Percentiles rank a stretch among this genome's conserved stretches.
Conservation (phyloP, 495 filamentous ascomycete genomes). For the Viridothelium virens region DNA sequence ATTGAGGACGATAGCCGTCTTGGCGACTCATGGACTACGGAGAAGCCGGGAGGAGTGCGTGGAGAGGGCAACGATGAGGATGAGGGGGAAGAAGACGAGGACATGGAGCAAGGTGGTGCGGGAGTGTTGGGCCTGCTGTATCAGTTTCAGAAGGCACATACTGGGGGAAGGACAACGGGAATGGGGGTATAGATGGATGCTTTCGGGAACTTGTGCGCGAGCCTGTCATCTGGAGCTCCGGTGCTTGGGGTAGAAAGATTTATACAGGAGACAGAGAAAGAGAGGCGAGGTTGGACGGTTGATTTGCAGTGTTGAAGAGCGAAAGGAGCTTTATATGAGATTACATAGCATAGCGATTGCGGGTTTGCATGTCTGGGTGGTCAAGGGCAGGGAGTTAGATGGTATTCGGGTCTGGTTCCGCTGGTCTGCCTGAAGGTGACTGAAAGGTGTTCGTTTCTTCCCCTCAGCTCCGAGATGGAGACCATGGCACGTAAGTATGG, state of each 20-base stretch:
- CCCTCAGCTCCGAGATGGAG: no score
- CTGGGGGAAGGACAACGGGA: slow-evolving; percentile 45
- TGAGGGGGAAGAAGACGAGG: slow-evolving; percentile 35
- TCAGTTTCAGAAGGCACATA: slow-evolving; percentile 81
- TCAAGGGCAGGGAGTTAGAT: no score
- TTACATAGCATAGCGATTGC: no score
- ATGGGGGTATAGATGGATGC: slow-evolving; percentile 18
- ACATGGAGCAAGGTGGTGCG: slow-evolving; percentile 37
- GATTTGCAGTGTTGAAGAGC: not conserved
- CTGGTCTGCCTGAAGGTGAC: no score
- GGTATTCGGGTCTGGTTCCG: no score
- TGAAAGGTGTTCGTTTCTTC: no score
- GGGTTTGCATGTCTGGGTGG: no score
- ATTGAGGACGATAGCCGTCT: slow-evolving; percentile 51
- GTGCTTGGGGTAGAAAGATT: not conserved
- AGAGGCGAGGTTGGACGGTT: not conserved
- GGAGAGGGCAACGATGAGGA: slow-evolving; percentile 44
- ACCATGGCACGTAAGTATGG: no score
- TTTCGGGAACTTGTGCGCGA: not conserved
- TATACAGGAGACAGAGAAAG: not conserved
- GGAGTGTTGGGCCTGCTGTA: slow-evolving; percentile 82
- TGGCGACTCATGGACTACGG: slow-evolving; percentile 58
- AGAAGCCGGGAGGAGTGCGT: slow-evolving; percentile 38
- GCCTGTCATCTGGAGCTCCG: not conserved
- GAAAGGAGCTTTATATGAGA: no score